Percentiles rank a stretch among this genome's conserved stretches.
Evolutionary conservation across 2,329 filamentous ascomycete genomes (phyloP).

Genomic region (Bipolaris sorokiniana): DNA sequence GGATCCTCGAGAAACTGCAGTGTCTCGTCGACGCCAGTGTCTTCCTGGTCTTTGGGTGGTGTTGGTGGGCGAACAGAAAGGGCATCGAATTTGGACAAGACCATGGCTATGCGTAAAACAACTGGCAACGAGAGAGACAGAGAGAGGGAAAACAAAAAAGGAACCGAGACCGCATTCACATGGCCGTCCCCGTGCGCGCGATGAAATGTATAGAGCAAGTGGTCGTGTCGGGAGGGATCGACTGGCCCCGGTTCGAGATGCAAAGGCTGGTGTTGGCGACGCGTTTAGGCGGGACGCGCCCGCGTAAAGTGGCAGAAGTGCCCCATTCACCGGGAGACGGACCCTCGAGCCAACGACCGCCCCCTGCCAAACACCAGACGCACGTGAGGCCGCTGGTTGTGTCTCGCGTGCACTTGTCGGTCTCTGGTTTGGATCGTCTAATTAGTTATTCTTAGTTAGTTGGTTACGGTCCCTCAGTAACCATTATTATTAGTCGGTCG

Average conservation of each 20-base stretch:
- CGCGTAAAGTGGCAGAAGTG: constrained; percentile 27
- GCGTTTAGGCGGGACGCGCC: constrained; percentile 21
- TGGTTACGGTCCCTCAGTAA: constrained; percentile 3
- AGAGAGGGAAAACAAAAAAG: constrained; percentile 30
- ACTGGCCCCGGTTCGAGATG: constrained; percentile 7
- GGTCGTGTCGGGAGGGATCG: constrained; percentile 20
- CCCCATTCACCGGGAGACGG: constrained; percentile 19
- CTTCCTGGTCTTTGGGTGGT: constrained; percentile 58
- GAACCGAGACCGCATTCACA: constrained; percentile 29
- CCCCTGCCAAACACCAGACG: constrained; percentile 1
- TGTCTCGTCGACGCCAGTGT: constrained; percentile 47
- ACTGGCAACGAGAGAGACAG: constrained; percentile 23
- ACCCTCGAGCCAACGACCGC: constrained; percentile 7
- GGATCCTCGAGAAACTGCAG: constrained; percentile 53
- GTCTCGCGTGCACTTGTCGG: constrained; percentile 3
- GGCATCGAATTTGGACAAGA: constrained; percentile 52
- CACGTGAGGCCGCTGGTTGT: background rate
- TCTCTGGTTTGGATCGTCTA: background rate
- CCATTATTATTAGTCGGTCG: background rate
- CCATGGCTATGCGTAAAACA: constrained; percentile 49
- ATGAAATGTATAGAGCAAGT: constrained; percentile 15
- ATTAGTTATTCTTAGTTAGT: no score
- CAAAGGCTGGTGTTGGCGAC: constrained; percentile 26
- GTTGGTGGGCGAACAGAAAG: constrained; percentile 62
- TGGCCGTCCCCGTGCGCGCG: constrained; percentile 27